Base-by-base conservation (phyloP, 352 stramenopile species). In the Phytopythium helicoides region DNA sequence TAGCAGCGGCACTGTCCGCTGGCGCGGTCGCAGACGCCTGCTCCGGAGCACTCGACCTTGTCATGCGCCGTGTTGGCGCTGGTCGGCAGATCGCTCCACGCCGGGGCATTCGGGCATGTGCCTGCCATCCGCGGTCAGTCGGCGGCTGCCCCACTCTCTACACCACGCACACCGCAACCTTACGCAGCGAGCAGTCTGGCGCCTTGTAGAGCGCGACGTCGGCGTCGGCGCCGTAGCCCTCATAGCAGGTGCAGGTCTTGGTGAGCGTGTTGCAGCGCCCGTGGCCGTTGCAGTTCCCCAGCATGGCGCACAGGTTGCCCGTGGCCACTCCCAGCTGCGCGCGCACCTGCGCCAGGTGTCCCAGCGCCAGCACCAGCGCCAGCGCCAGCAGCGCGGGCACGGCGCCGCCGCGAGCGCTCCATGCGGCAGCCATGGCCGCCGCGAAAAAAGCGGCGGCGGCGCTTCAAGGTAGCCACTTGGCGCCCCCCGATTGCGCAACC, bases 261-360 rank as follows among this genome's bases (percentile, higher is more conserved):
- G 68, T 92, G 45, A 69, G 58, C 19, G 85, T 79, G 56, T 92
- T 72, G 67, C 92, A 98, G 33, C 71, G 73, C 21, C 92, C 91
- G 41, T 97, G 86, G 26, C 83, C 88, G 47, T 94, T 97, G 73
- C 92, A 97, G 56, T 92, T 87, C 56, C 64, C 83, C 40, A 95
- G 63, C 38, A 73, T 64, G 9, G 77, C 64, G 64, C 88, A 97
- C n/a, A 92, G 58, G 41, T 83, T 89, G 11, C 72, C 76, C 1
- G 73, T 85, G 10, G 63, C 58, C 22, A 87, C 64, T 15, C 77
- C 77, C 52, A 78, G 47, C 46, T 91, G 80, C 14, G 61, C 73
- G 35, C 25, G 33, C 41, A 28, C 39, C 28, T 47, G 31, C 34
- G n/a, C 34, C 18, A 21, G 21, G 10, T 35, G 16, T 23, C 23